phyloP scores from a whole-genome alignment of 176 grass and related monocot genomes.

The Tuctoria greenei region DNA sequence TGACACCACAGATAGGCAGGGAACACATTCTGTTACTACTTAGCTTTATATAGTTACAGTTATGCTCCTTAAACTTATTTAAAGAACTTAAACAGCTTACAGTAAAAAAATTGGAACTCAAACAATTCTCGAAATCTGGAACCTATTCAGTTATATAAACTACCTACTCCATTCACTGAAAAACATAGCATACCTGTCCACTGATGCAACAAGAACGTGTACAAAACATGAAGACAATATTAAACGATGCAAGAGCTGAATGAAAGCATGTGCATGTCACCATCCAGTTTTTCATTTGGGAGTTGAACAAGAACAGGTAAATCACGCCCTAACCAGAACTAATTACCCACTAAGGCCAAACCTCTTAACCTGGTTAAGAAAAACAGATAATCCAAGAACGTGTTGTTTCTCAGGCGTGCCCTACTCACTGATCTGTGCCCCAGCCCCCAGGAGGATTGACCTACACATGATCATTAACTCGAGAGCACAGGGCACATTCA shows the following conservation, averaged over 20 bases:
- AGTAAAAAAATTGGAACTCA: neutral
- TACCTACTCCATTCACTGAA: neutral
- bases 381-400: neutral
- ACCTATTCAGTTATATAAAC: neutral
- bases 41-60: neutral
- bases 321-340: neutral
- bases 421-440: neutral
- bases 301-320: neutral
- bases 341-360: neutral
- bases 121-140: neutral
- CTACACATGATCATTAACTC: neutral
- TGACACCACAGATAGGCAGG: neutral
- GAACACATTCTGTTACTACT: neutral
- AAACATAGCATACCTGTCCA: neutral
- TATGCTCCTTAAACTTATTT: neutral
- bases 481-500: too few species aligned
- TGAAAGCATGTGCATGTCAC: neutral
- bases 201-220: neutral
- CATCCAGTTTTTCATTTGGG: neutral
- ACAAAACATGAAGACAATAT: too few species aligned
- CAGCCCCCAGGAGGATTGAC: neutral
- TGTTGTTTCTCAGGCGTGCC: neutral
- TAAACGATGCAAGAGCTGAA: neutral
- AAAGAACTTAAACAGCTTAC: neutral
- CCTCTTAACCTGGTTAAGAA: neutral